Evolutionary conservation across 495 filamentous ascomycete species (phyloP).

Genomic region (Cryomyces minteri): DNA sequence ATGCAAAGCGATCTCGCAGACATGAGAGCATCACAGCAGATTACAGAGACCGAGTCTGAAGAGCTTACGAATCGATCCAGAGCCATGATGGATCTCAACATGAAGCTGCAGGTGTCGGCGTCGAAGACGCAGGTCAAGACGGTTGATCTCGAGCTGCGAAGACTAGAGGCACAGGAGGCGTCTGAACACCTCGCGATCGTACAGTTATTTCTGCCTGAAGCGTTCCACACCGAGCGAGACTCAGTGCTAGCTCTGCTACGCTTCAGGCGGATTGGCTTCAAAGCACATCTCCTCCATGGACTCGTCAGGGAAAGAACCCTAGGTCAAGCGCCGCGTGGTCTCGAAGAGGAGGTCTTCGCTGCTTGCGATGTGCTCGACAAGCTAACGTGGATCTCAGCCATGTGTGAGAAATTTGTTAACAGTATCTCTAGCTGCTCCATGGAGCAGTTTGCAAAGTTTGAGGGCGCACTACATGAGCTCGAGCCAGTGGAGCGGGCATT

Average conservation of each 20-base stretch:
- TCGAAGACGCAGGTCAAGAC: slow-evolving; percentile 84
- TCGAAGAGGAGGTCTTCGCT: slow-evolving; percentile 56
- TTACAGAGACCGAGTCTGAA: slow-evolving; percentile 81
- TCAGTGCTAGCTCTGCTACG: slow-evolving; percentile 70
- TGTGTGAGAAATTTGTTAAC: slow-evolving; percentile 70
- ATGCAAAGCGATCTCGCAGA: slow-evolving; percentile 80
- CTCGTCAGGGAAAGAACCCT: slow-evolving; percentile 64
- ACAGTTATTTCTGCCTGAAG: slow-evolving; percentile 76
- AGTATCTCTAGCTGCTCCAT: slow-evolving; percentile 56
- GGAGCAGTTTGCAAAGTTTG: slow-evolving; percentile 57
- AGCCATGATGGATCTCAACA: slow-evolving; percentile 89
- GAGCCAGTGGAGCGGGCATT: slow-evolving; percentile 83
- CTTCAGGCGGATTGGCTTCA: slow-evolving; percentile 79
- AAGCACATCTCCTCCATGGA: slow-evolving; percentile 58
- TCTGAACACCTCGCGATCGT: slow-evolving; percentile 75
- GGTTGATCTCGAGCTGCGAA: slow-evolving; percentile 74
- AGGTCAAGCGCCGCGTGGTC: slow-evolving; percentile 29
- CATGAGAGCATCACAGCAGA: slow-evolving; percentile 74
- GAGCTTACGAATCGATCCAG: slow-evolving; percentile 69
- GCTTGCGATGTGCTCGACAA: slow-evolving; percentile 70
- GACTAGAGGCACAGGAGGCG: slow-evolving; percentile 80
- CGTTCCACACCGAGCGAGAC: slow-evolving; percentile 58
- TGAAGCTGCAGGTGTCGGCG: slow-evolving; percentile 77
- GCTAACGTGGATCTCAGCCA: slow-evolving; percentile 61
- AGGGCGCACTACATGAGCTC: slow-evolving; percentile 67